Conservation (phyloP, 1,284 basidiomycete species). For the Austroboletus rostrupii region DNA sequence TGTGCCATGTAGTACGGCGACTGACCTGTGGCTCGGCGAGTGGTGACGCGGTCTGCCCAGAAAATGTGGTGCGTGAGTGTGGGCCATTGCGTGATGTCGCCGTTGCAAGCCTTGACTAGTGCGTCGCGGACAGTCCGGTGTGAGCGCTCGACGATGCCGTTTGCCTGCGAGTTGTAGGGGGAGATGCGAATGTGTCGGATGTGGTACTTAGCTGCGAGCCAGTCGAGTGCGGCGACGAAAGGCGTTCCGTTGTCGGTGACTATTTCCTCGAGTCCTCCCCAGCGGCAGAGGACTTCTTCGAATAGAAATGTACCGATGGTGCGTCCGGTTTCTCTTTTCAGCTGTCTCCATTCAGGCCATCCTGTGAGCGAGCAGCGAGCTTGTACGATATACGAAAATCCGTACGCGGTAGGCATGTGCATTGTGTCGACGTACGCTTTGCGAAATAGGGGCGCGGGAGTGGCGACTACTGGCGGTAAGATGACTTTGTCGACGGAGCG, state of each 20-base stretch:
- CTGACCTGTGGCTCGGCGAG: neutral
- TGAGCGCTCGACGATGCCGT: too few relatives aligned
- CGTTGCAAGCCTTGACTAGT: too few relatives aligned
- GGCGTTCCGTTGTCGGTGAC: neutral
- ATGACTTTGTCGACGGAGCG: neutral
- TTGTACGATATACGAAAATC: neutral
- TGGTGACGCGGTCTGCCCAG: conserved; percentile 2
- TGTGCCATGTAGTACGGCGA: conserved; percentile 24
- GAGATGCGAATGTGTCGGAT: too few relatives aligned
- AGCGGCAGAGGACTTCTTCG: conserved; percentile 2
- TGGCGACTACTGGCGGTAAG: conserved; percentile 8
- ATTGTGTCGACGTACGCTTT: neutral
- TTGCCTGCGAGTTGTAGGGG: too few relatives aligned
- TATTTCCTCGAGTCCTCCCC: conserved; percentile 8
- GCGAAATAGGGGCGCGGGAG: conserved; percentile 11
- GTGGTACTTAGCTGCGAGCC: too few relatives aligned
- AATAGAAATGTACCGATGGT: neutral
- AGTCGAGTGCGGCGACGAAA: too few relatives aligned
- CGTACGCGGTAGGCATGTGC: neutral
- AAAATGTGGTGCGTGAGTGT: neutral
- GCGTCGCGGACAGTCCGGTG: too few relatives aligned
- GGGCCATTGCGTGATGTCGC: conserved; percentile 8
- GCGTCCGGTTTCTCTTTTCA: conserved; percentile 8
- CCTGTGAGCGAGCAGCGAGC: conserved; percentile 1
- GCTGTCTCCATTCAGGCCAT: conserved; percentile 6